phyloP scores from a whole-genome alignment of 805 yeast species.

The Jamesozyma jinghongensis region DNA sequence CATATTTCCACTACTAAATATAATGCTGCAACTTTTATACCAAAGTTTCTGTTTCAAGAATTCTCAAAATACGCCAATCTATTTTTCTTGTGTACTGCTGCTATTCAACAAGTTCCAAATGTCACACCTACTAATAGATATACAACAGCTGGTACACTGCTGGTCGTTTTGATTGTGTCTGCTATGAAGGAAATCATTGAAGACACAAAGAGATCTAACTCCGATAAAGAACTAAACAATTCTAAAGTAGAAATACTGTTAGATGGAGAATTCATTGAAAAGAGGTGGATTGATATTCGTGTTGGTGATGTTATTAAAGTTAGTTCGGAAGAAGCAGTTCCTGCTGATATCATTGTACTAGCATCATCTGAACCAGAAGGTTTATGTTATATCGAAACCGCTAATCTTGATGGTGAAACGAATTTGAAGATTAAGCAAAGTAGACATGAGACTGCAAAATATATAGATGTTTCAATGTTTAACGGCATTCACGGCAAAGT shows the following conservation, averaged over 20 bases:
- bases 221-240: slow-evolving; percentile 82
- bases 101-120: slow-evolving; percentile 92
- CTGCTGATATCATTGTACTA: slow-evolving; percentile 80
- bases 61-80: slow-evolving; percentile 94
- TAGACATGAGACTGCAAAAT: slow-evolving; percentile 59
- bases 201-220: slow-evolving; percentile 77
- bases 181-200: slow-evolving; percentile 88
- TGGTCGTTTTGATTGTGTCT: slow-evolving; percentile 78
- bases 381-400: slow-evolving; percentile 92
- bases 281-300: slow-evolving; percentile 75
- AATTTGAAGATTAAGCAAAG: slow-evolving; percentile 93
- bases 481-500: slow-evolving; percentile 49
- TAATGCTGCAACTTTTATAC: slow-evolving; percentile 84
- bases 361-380: slow-evolving; percentile 98
- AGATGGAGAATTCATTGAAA: slow-evolving; percentile 54
- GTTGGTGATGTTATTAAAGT: slow-evolving; percentile 91
- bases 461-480: slow-evolving; percentile 58
- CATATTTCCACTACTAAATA: slow-evolving; percentile 93
- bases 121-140: slow-evolving; percentile 94
- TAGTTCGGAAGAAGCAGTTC: slow-evolving; percentile 79
- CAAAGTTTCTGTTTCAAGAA: slow-evolving; percentile 92
- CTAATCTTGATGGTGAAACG: slow-evolving; percentile 96
- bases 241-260: slow-evolving; percentile 61
- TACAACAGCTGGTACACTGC: slow-evolving; percentile 87
- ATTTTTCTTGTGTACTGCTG: slow-evolving; percentile 85